Percentiles rank a stretch among this genome's conserved stretches.
Conservation (phyloP, 306 rosid genomes). For the Vigna angularis region DNA sequence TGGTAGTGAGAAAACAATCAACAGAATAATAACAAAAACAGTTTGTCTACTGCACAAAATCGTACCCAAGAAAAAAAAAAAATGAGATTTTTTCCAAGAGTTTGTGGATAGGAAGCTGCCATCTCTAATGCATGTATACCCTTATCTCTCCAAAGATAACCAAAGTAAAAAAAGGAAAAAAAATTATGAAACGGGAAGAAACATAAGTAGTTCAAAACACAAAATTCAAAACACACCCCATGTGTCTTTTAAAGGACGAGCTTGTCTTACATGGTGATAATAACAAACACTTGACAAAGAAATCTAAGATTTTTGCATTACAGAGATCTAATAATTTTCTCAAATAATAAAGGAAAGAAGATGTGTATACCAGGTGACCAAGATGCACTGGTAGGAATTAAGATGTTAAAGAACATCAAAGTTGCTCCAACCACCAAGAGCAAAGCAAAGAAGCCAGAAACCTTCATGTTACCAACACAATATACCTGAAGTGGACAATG, state of each 20-base stretch:
- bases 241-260: not conserved
- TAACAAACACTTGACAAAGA: not conserved
- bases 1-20: not conserved
- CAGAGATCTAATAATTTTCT: not conserved
- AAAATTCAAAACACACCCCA: not conserved
- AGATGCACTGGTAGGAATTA: constrained; percentile 36
- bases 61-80: not conserved
- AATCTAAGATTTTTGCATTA: not conserved
- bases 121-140: constrained; percentile 40
- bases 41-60: not conserved
- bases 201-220: not conserved
- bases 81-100: not conserved
- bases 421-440: constrained; percentile 48
- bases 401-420: constrained; percentile 46
- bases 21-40: constrained; percentile 6
- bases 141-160: not conserved
- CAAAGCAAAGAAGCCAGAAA: constrained; percentile 59
- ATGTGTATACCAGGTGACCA: constrained; percentile 46
- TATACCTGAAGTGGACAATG: constrained; percentile 11
- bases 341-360: constrained; percentile 1
- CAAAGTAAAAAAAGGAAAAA: not conserved
- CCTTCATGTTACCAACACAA: constrained; percentile 57
- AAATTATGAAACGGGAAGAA: not conserved
- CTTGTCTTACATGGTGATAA: not conserved
- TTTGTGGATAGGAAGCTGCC: not conserved